A percentile compares a stretch with the other conserved stretches of the same genome.
Conservation (phyloP, 2,329 filamentous ascomycete genomes). For the Penicillium crustosum region DNA sequence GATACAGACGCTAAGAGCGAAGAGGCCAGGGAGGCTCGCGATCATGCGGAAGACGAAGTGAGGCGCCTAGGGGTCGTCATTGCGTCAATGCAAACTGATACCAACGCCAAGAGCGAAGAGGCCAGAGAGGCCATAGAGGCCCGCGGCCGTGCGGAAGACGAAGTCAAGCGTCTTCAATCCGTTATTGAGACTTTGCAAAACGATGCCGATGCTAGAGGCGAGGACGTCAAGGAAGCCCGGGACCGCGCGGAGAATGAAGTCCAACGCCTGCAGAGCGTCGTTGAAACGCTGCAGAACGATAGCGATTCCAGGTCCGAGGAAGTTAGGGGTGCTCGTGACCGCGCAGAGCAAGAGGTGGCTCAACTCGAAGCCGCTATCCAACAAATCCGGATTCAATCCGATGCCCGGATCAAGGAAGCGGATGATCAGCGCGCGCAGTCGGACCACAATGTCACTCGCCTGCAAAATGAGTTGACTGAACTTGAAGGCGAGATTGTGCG, state of each 20-base stretch:
- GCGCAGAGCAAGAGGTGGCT: slow-evolving; percentile 29
- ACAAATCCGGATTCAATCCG: slow-evolving; percentile 35
- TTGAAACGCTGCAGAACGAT: slow-evolving; percentile 22
- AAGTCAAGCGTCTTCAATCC: slow-evolving; percentile 3
- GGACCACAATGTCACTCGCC: slow-evolving; percentile 40
- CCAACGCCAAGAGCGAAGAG: not conserved
- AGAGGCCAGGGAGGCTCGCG: slow-evolving; percentile 19
- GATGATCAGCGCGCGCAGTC: slow-evolving; percentile 28
- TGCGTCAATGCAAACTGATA: not conserved
- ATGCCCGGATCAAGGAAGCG: slow-evolving; percentile 27
- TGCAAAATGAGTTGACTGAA: slow-evolving; percentile 52
- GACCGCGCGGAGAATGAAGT: slow-evolving; percentile 27
- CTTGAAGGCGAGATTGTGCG: slow-evolving; percentile 65
- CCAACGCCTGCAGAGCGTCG: slow-evolving; percentile 26
- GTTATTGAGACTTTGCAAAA: not conserved
- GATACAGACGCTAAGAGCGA: slow-evolving; percentile 16
- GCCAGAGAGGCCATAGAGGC: not conserved
- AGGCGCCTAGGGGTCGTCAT: slow-evolving; percentile 26
- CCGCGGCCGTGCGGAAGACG: not conserved
- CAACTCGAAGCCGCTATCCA: slow-evolving; percentile 34
- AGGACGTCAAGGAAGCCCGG: slow-evolving; percentile 22
- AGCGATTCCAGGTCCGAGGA: slow-evolving; percentile 19
- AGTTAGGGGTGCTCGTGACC: slow-evolving; percentile 27
- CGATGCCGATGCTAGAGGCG: slow-evolving; percentile 8
- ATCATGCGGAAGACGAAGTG: slow-evolving; percentile 27